Base-by-base conservation (phyloP, 306 rosid species). In the Cicer cuneatum region DNA sequence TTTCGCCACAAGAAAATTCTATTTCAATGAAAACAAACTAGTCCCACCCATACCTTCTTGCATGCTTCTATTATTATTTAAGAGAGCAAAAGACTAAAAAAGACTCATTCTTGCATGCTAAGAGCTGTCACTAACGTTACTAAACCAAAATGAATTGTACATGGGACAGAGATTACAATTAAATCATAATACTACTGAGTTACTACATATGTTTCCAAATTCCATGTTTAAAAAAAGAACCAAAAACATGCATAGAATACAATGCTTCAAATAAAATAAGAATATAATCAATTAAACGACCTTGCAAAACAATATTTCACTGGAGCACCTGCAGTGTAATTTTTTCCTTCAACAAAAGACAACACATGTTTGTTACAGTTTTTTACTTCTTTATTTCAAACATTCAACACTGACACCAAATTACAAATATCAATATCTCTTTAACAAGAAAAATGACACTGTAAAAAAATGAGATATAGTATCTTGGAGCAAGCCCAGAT, bases 51-150 rank as follows among this genome's bases (percentile, higher is more conserved):
- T 12, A 45, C 56, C 47, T 35, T 63, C 63, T 62, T 53, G 67
- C 39, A 49, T 24, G 57, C 60, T 79, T 64, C 33, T 7, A 51
- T 19, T 7, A 51, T 19, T 63, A 15, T 63, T 52, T 15, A 51
- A 54, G 43, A 70, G 53, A 54, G 78, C 53, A 65, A 53, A 70
- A 70, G 54, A 54, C 74, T 45, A 65, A 53, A 70, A 57, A 59
- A 56, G 10, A 69, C 49, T 56, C 18, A 16, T 56, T 56, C 14
- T 48, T 54, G 52, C 37, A 21, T 35, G 15, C 43, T 48, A 19
- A 12, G 24, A 70, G 35, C 7, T 35, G 52, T 43, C 53, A 56
- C 49, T 67, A 43, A 69, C 53, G 62, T 66, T 74, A 64, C 54
- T 40, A 53, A 62, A 69, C 51, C 47, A 61, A 76, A 47, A 60